A percentile compares a stretch with the other conserved stretches of the same genome.
These are phyloP conservation scores for Pachysandra terminalis DNA, from an alignment of 164 flowering plant genomes.

Conservation along the genomic window DNA sequence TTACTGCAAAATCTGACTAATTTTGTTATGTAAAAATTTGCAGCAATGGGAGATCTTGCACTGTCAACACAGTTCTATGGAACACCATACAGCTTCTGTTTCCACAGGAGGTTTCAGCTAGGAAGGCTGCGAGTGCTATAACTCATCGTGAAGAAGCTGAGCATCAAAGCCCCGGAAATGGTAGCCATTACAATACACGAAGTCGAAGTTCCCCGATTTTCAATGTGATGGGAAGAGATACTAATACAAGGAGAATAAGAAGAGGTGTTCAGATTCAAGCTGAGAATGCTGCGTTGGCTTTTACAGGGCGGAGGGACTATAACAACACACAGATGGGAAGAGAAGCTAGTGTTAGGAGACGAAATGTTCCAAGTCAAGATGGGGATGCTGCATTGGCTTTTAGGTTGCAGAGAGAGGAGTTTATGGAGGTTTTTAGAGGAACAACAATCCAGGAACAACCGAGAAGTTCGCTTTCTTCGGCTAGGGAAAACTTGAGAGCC, in stretches of 20 bases:
- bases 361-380: conserved; percentile 37
- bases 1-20: not conserved
- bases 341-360: not conserved
- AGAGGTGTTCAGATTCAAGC: too few relatives aligned
- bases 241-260: too few relatives aligned
- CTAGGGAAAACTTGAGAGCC: conserved; percentile 69
- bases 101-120: conserved; percentile 73
- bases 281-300: too few relatives aligned
- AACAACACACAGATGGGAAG: not conserved
- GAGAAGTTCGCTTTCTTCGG: conserved; percentile 23
- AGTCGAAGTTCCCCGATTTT: not conserved
- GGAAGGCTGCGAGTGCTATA: conserved; percentile 37
- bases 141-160: conserved; percentile 26
- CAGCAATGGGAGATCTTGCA: conserved; percentile 87
- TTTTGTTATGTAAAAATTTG: conserved; percentile 11
- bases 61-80: conserved; percentile 93
- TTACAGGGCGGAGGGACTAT: too few relatives aligned
- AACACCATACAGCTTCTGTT: conserved; percentile 93
- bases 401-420: conserved; percentile 89
- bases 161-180: conserved; percentile 14
- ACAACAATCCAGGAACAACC: conserved; percentile 4
- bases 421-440: conserved; percentile 47
- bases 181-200: conserved; percentile 4
- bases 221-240: not conserved
- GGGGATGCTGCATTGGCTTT: conserved; percentile 89